Evolutionary conservation across 1,284 basidiomycete species (phyloP).

Genomic region (Irpex sp.): DNA sequence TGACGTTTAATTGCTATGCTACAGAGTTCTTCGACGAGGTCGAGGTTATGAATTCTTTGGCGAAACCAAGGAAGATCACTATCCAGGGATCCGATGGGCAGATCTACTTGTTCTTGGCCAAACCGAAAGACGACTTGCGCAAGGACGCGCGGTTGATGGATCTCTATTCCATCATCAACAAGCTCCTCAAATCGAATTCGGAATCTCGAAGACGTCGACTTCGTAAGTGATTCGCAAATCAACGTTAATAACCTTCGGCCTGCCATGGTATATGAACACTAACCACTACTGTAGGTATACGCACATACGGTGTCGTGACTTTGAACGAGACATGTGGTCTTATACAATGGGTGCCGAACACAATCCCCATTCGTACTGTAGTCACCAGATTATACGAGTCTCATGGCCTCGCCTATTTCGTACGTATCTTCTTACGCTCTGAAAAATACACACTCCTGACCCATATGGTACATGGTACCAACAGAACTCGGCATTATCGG

Average conservation of each 20-base stretch:
- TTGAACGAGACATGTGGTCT: constrained; percentile 97
- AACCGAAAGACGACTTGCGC: constrained; percentile 96
- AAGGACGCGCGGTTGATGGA: constrained; percentile 99
- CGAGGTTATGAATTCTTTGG: constrained; percentile 91
- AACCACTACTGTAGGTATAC: constrained; percentile 61
- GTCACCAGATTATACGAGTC: constrained; percentile 74
- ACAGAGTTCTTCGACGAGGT: constrained; percentile 80
- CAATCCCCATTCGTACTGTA: constrained; percentile 81
- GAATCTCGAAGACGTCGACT: constrained; percentile 89
- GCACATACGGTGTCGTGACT: constrained; percentile 95
- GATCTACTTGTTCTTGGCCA: constrained; percentile 90
- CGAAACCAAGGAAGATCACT: constrained; percentile 90
- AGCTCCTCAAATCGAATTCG: constrained; percentile 90
- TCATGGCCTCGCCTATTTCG: constrained; percentile 60
- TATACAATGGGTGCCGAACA: constrained; percentile 99
- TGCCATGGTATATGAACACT: not conserved
- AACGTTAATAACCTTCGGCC: not conserved
- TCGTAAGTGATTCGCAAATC: constrained; percentile 46
- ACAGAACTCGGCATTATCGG: constrained; percentile 11
- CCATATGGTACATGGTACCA: no score
- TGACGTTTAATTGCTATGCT: not conserved
- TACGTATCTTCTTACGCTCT: constrained; percentile 31
- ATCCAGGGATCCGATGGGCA: constrained; percentile 84
- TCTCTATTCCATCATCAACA: constrained; percentile 98
- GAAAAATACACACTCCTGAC: not conserved